Percentiles rank a stretch among this genome's conserved stretches.
Conservation (phyloP, 768 basidiomycete species). For the Auriscalpium orientale region DNA sequence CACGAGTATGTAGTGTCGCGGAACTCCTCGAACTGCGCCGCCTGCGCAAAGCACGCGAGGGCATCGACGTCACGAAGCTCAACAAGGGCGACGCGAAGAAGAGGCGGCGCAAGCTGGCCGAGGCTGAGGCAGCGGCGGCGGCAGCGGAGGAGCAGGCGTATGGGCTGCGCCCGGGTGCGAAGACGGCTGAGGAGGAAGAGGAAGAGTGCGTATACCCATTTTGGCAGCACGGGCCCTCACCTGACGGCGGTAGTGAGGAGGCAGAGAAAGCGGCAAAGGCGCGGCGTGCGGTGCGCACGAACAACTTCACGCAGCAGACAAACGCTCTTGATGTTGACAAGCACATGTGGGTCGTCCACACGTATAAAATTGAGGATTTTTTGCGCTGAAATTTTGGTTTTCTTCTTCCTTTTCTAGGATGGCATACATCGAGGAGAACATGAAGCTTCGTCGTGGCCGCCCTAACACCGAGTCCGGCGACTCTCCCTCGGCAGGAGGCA, state of each 20-base stretch:
- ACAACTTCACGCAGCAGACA: slow-evolving; percentile 97
- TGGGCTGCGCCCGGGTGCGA: slow-evolving; percentile 48
- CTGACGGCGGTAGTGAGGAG: slow-evolving; percentile 56
- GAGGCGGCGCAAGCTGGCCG: slow-evolving; percentile 50
- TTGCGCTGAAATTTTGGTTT: background rate
- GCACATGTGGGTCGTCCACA: slow-evolving; percentile 67
- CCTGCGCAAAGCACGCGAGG: slow-evolving; percentile 62
- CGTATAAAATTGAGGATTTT: background rate
- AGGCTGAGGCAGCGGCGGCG: slow-evolving; percentile 33
- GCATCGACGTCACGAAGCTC: slow-evolving; percentile 80
- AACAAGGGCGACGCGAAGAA: slow-evolving; percentile 78
- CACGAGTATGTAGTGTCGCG: slow-evolving; percentile 44
- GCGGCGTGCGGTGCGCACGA: slow-evolving; percentile 66
- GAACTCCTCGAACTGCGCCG: slow-evolving; percentile 83
- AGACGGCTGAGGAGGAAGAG: slow-evolving; percentile 27
- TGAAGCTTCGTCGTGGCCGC: slow-evolving; percentile 62
- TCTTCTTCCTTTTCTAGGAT: slow-evolving; percentile 51
- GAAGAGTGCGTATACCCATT: slow-evolving; percentile 42
- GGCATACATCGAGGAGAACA: slow-evolving; percentile 94
- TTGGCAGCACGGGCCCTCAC: too few relatives aligned
- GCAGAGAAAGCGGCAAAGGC: slow-evolving; percentile 65
- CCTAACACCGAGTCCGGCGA: slow-evolving; percentile 26
- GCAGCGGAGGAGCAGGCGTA: slow-evolving; percentile 40
- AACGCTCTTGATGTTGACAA: slow-evolving; percentile 95
- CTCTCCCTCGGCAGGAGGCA: slow-evolving; percentile 30